Conservation (phyloP, 257 asterid genomes). For the Jacaranda copaia region DNA sequence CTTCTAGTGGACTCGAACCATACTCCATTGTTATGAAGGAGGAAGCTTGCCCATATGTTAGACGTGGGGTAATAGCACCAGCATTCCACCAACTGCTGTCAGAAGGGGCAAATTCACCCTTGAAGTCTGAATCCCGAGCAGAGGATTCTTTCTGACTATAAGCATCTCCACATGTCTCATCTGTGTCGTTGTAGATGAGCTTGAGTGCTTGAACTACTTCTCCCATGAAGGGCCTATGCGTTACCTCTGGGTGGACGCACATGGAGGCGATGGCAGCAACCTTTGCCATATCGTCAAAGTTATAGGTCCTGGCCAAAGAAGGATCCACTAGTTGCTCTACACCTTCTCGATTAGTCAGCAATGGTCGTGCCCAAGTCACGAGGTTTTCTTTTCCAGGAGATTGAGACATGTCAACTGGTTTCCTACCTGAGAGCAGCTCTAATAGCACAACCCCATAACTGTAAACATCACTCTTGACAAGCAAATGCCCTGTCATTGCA, state of each 20-base stretch:
- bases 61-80: conserved; percentile 53
- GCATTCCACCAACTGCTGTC: conserved; percentile 88
- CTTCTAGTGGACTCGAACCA: conserved; percentile 69
- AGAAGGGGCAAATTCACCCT: conserved; percentile 55
- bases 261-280: conserved; percentile 77
- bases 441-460: conserved; percentile 74
- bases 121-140: conserved; percentile 63
- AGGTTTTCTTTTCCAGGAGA: conserved; percentile 77
- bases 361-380: conserved; percentile 77
- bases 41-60: conserved; percentile 63
- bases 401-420: conserved; percentile 76
- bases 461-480: conserved; percentile 73
- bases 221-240: conserved; percentile 78
- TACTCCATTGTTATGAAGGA: conserved; percentile 75
- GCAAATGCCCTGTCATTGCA: conserved; percentile 77
- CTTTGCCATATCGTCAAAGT: conserved; percentile 74
- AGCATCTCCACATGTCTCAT: conserved; percentile 66
- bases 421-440: conserved; percentile 68
- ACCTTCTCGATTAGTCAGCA: conserved; percentile 69
- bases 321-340: conserved; percentile 69
- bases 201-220: conserved; percentile 80
- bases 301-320: conserved; percentile 61
- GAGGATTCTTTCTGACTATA: conserved; percentile 68
- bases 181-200: conserved; percentile 66
- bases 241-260: conserved; percentile 79